These are phyloP conservation scores for Hyaloperonospora brassicae DNA, from an alignment of 352 stramenopile genomes.

Conservation along the genomic window DNA sequence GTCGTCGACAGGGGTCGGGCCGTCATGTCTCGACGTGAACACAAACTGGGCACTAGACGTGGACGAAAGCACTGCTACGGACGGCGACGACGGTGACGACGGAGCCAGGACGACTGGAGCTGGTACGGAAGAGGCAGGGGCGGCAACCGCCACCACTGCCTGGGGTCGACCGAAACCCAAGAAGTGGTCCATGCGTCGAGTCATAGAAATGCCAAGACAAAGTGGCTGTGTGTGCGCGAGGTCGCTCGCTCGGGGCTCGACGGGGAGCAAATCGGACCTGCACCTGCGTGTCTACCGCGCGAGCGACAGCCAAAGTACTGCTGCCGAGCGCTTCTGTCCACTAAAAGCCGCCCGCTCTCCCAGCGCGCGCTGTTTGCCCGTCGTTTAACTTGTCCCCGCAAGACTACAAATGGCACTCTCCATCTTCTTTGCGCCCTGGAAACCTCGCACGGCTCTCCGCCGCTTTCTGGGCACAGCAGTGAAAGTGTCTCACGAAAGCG, in stretches of 20 bases:
- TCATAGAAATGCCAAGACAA: constrained; percentile 16
- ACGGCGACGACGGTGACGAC: constrained; percentile 6
- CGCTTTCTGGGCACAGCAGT: constrained; percentile 22
- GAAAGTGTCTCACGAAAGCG: constrained; percentile 29
- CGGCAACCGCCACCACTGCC: constrained; percentile 6
- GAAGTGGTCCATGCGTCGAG: constrained; percentile 26
- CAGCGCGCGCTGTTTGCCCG: constrained; percentile 2
- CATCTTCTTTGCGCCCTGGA: constrained; percentile 13
- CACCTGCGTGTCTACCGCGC: constrained; percentile 16
- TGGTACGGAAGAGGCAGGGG: constrained; percentile 11
- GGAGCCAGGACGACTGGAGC: constrained; percentile 7
- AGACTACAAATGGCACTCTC: constrained; percentile 25
- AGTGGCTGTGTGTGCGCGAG: constrained; percentile 2
- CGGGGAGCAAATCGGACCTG: constrained; percentile 17
- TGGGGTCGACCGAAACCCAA: constrained; percentile 17
- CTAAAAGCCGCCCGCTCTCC: constrained; percentile 8
- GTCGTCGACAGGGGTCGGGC: constrained; percentile 21
- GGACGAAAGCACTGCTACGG: constrained; percentile 1
- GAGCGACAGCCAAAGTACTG: constrained; percentile 6
- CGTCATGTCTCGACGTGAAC: constrained; percentile 17
- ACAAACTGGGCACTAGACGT: constrained; percentile 12
- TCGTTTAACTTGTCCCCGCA: constrained; percentile 24
- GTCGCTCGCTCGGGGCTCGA: constrained; percentile 2
- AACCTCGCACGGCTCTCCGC: constrained; percentile 24
- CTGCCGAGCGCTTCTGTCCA: constrained; percentile 9